Evolutionary conservation across 169 alveolate genomes (phyloP).

Genomic region (Plasmodium vivax): DNA sequence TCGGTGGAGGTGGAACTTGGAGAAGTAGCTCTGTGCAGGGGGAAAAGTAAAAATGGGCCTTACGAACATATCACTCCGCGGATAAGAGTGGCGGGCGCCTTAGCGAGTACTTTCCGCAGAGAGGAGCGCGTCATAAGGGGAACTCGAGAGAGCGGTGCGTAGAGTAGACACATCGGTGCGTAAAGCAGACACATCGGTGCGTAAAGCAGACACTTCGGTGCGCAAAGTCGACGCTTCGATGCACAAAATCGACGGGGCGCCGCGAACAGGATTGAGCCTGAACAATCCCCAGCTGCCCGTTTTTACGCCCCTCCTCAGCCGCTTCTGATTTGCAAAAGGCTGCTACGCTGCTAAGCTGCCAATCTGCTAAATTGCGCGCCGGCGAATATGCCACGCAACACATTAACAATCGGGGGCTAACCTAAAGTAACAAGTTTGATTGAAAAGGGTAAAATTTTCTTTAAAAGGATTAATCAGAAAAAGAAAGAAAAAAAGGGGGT

Average conservation of each 20-base stretch:
- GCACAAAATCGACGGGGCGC: background rate
- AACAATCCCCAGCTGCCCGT: background rate
- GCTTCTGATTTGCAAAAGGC: background rate
- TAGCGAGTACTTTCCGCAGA: background rate
- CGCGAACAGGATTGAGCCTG: background rate
- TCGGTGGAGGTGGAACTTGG: conserved; percentile 87
- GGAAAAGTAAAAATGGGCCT: background rate
- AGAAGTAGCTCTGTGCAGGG: conserved; percentile 52
- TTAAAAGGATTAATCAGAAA: background rate
- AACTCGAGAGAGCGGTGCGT: background rate
- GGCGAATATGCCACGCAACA: background rate
- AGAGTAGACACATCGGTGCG: background rate
- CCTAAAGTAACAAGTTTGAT: background rate
- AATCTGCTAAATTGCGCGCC: background rate
- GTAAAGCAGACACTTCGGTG: background rate
- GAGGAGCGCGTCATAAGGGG: background rate
- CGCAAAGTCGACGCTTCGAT: too few relatives aligned
- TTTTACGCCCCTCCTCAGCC: background rate
- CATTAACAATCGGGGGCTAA: background rate
- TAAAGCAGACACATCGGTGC: background rate
- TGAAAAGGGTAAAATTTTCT: background rate
- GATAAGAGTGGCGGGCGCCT: background rate
- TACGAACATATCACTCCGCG: background rate
- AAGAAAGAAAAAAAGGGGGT: background rate
- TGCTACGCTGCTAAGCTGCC: too few relatives aligned